Evolutionary conservation across 2,329 filamentous ascomycete genomes (phyloP).

Genomic region (Fusarium luffae): DNA sequence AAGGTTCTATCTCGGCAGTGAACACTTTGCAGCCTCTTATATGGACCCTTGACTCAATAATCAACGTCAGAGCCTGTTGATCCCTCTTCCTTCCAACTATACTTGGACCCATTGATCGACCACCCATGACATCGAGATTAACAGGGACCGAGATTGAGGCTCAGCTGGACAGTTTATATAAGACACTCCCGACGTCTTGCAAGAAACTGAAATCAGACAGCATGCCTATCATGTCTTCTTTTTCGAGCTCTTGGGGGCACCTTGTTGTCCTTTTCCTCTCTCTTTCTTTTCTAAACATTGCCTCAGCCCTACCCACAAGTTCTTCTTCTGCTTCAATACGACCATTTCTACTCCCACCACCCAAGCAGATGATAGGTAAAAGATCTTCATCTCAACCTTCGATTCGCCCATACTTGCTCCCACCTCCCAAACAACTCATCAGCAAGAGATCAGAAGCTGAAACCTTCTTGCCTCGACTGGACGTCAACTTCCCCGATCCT

Average conservation of each 20-base stretch:
- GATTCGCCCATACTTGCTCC: constrained; percentile 12
- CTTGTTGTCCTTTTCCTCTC: constrained; percentile 11
- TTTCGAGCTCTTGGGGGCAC: constrained; percentile 14
- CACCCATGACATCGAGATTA: constrained; percentile 37
- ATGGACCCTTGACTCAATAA: constrained; percentile 25
- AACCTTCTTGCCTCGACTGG: constrained; percentile 29
- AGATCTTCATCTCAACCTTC: background rate
- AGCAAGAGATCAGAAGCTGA: constrained; percentile 23
- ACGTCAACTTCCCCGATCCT: constrained; percentile 65
- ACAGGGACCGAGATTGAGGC: constrained; percentile 37
- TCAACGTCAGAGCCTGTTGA: constrained; percentile 38
- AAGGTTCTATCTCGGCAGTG: background rate
- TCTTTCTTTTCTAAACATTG: constrained; percentile 9
- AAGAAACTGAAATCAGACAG: background rate
- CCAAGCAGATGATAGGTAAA: background rate
- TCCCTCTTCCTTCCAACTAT: constrained; percentile 15
- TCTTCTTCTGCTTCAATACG: background rate
- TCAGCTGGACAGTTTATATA: constrained; percentile 29
- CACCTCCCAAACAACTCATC: constrained; percentile 17
- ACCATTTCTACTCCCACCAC: constrained; percentile 7
- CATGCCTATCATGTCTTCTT: constrained; percentile 22
- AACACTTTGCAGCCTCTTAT: constrained; percentile 2
- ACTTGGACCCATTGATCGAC: constrained; percentile 33
- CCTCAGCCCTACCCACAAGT: constrained; percentile 14
- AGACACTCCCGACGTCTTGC: background rate